Evolutionary conservation across 1,284 basidiomycete genomes (phyloP).

Genomic region (Malassezia pachydermatis): DNA sequence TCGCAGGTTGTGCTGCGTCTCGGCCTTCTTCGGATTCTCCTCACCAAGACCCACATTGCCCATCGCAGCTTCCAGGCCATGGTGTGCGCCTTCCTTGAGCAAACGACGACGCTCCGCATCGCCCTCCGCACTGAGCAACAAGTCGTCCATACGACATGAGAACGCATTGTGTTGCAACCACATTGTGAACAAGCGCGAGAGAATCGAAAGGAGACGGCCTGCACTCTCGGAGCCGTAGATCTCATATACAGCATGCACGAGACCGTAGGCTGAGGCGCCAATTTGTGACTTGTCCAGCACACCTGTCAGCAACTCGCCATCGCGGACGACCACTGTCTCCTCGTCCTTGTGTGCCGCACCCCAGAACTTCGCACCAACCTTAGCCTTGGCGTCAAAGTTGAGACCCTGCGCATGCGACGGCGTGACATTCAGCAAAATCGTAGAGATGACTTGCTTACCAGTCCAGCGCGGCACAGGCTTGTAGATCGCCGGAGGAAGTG

Average conservation of each 20-base stretch:
- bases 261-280: slow-evolving; percentile 87
- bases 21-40: slow-evolving; percentile 29
- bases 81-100: slow-evolving; percentile 59
- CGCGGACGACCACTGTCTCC: slow-evolving; percentile 77
- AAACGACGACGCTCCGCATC: slow-evolving; percentile 64
- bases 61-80: slow-evolving; percentile 77
- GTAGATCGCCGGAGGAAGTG: slow-evolving; percentile 81
- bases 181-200: slow-evolving; percentile 90
- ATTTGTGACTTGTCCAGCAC: slow-evolving; percentile 94
- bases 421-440: slow-evolving; percentile 64
- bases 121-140: slow-evolving; percentile 74
- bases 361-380: slow-evolving; percentile 73
- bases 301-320: slow-evolving; percentile 86
- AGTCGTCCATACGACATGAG: slow-evolving; percentile 97
- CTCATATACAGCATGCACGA: slow-evolving; percentile 97
- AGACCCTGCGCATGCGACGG: slow-evolving; percentile 71
- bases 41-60: slow-evolving; percentile 53
- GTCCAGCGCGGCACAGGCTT: slow-evolving; percentile 88
- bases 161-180: slow-evolving; percentile 94
- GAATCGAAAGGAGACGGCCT: slow-evolving; percentile 79
- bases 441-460: slow-evolving; percentile 81
- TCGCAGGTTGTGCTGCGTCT: slow-evolving; percentile 53
- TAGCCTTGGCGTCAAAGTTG: slow-evolving; percentile 75
- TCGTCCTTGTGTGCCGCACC: slow-evolving; percentile 55
- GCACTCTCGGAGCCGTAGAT: slow-evolving; percentile 86